Evolutionary conservation across 1,139 yeast species (phyloP).

Genomic region (Geotrichum bryndzae): DNA sequence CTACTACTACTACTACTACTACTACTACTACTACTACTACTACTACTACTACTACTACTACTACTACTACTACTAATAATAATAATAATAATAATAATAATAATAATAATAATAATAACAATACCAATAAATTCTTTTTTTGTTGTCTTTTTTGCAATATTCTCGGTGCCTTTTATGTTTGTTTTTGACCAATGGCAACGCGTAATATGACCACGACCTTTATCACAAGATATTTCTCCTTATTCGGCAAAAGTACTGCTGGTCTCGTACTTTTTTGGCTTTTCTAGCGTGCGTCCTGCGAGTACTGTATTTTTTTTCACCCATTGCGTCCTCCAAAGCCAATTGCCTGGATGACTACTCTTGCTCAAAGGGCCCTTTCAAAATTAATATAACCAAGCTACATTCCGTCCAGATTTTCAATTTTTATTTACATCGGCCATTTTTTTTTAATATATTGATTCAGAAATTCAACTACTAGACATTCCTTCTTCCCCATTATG

Average conservation of each 20-base stretch:
- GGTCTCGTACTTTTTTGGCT: not conserved
- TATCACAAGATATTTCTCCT: not conserved
- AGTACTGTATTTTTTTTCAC: not conserved
- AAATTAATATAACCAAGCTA: not conserved
- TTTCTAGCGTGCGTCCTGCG: not conserved
- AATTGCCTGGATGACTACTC: not conserved
- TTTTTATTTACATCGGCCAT: not conserved
- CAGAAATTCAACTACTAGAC: not conserved
- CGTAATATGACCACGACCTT: not conserved
- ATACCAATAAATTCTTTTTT: too few relatives aligned
- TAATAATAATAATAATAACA: too few relatives aligned
- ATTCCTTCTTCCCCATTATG: conserved; percentile 41
- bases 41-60: too few relatives aligned
- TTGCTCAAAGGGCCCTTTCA: not conserved
- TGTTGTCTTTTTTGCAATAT: not conserved
- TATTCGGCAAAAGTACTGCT: not conserved
- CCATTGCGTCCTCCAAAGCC: not conserved
- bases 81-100: too few relatives aligned
- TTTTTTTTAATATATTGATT: not conserved
- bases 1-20: too few relatives aligned
- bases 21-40: too few relatives aligned
- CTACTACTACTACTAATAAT: too few relatives aligned
- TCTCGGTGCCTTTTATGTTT: not conserved
- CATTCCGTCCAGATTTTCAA: not conserved
- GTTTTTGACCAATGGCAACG: not conserved